phyloP scores from a whole-genome alignment of 306 rosid genomes.

The Rosa chinensis region DNA sequence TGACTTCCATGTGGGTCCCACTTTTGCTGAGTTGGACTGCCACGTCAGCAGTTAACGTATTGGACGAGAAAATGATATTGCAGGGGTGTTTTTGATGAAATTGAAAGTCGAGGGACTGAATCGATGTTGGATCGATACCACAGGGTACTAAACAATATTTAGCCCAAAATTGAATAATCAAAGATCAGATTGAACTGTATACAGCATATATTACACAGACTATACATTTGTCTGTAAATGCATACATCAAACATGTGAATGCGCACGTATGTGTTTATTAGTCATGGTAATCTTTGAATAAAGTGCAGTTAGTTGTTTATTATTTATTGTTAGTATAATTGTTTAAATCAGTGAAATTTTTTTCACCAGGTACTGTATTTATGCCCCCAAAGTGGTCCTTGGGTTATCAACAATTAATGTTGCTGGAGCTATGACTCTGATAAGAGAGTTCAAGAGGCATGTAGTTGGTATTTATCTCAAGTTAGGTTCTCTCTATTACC shows the following conservation, averaged over 20 bases:
- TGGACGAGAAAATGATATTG: too few relatives aligned
- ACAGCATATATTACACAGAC: neutral
- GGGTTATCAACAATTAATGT: conserved; percentile 95
- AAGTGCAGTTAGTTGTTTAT: neutral
- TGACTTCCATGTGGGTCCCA: too few relatives aligned
- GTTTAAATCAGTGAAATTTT: conserved; percentile 8
- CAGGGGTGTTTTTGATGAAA: too few relatives aligned
- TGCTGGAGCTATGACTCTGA: conserved; percentile 83
- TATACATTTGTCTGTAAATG: neutral
- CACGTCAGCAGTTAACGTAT: too few relatives aligned
- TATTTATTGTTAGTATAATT: neutral
- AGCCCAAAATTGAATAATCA: neutral
- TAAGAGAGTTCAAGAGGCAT: conserved; percentile 72
- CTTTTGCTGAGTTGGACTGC: too few relatives aligned
- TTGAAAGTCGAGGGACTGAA: too few relatives aligned
- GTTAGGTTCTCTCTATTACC: neutral
- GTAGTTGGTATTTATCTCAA: neutral
- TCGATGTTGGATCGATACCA: too few relatives aligned
- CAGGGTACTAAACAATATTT: too few relatives aligned
- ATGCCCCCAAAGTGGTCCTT: conserved; percentile 97
- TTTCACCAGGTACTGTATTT: conserved; percentile 61
- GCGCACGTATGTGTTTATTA: neutral
- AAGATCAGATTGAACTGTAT: neutral
- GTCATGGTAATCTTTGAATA: neutral
- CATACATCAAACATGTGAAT: neutral